Evolutionary conservation across 768 basidiomycete genomes (phyloP).

Genomic region (Pulveroboletus sp.): DNA sequence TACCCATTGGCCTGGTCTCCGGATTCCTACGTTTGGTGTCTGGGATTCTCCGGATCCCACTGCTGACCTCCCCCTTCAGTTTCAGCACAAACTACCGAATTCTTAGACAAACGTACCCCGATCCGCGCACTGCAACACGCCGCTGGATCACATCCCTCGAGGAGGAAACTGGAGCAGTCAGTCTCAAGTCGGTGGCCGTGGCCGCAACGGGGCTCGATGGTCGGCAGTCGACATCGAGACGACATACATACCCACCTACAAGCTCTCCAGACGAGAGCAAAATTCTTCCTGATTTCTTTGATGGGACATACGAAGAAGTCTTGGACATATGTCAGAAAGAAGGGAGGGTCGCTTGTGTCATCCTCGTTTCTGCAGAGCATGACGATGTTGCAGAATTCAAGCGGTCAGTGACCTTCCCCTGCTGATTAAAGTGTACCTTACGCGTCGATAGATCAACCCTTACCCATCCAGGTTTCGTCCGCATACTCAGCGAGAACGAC

Average conservation of each 20-base stretch:
- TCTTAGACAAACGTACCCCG: conserved; percentile 31
- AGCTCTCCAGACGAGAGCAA: conserved; percentile 35
- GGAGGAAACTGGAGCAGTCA: conserved; percentile 77
- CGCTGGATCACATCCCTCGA: conserved; percentile 78
- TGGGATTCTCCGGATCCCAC: conserved; percentile 59
- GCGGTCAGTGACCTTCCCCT: conserved; percentile 40
- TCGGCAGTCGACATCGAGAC: conserved; percentile 42
- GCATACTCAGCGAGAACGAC: conserved; percentile 63
- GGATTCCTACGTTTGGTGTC: conserved; percentile 60
- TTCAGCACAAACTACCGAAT: conserved; percentile 39
- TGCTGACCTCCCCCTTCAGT: conserved; percentile 53
- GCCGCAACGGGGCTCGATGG: conserved; percentile 37
- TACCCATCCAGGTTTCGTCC: conserved; percentile 66
- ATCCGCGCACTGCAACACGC: conserved; percentile 56
- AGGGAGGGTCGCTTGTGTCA: conserved; percentile 66
- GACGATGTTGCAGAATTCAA: conserved; percentile 88
- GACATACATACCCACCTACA: conserved; percentile 25
- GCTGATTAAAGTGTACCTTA: neutral
- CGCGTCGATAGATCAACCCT: conserved; percentile 55
- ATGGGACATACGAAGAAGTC: conserved; percentile 79
- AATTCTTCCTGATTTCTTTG: conserved; percentile 73
- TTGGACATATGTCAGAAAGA: conserved; percentile 68
- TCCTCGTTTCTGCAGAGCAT: conserved; percentile 86
- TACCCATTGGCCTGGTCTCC: conserved; percentile 49
- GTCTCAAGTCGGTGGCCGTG: conserved; percentile 39